Evolutionary conservation across 306 rosid genomes (phyloP).

Genomic region (Prunus mongolica): DNA sequence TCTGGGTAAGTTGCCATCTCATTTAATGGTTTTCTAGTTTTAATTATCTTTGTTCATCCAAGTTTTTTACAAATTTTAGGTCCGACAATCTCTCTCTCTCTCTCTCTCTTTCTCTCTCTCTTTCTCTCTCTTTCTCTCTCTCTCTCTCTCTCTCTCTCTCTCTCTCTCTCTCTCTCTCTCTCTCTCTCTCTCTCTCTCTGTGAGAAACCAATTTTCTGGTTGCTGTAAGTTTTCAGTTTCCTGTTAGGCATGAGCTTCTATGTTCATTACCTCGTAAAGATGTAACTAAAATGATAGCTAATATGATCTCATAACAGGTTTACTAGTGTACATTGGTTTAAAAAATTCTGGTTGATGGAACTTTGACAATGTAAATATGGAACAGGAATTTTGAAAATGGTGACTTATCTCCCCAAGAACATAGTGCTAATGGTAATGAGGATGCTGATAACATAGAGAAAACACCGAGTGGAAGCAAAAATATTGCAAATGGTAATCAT

Average conservation of each 20-base stretch:
- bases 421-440: conserved; percentile 21
- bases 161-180: not conserved
- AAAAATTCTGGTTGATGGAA: not conserved
- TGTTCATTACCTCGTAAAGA: not conserved
- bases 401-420: conserved; percentile 24
- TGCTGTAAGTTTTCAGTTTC: not conserved
- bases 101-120: not conserved
- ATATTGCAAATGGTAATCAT: conserved; percentile 38
- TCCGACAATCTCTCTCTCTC: not conserved
- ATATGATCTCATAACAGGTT: not conserved
- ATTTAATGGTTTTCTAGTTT: not conserved
- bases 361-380: conserved; percentile 11
- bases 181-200: not conserved
- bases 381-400: conserved; percentile 43
- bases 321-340: not conserved
- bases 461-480: conserved; percentile 28
- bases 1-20: conserved; percentile 46
- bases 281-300: not conserved
- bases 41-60: not conserved
- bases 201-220: not conserved
- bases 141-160: not conserved
- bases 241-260: not conserved
- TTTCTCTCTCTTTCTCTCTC: not conserved
- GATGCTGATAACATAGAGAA: conserved; percentile 26
- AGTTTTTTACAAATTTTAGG: not conserved